These are phyloP conservation scores for Syncephalastrum racemosum DNA, from an alignment of 371 early-diverging fungal genomes.

Conservation along the genomic window DNA sequence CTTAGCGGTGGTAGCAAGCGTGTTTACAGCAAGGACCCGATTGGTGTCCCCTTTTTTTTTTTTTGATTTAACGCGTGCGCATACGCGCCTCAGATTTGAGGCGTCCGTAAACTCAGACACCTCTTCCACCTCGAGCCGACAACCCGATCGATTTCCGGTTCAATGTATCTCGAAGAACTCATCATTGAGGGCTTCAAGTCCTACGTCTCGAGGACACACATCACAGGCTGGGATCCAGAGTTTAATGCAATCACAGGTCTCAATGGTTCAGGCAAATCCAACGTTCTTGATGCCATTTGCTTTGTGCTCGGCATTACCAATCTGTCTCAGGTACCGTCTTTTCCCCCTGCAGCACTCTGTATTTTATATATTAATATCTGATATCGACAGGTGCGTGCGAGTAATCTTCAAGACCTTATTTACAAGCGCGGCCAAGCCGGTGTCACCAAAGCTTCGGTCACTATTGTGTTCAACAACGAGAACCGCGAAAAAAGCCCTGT, in stretches of 20 bases:
- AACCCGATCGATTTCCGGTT: background rate
- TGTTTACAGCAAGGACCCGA: too few species aligned
- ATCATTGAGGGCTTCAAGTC: constrained; percentile 98
- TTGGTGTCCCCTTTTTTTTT: too few species aligned
- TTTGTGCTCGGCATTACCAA: constrained; percentile 98
- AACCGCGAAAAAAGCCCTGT: constrained; percentile 86
- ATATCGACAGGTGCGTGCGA: constrained; percentile 82
- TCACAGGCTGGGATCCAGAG: constrained; percentile 94
- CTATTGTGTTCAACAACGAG: constrained; percentile 94
- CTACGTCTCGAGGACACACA: constrained; percentile 94
- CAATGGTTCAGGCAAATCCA: constrained; percentile 99
- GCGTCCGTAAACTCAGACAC: too few species aligned
- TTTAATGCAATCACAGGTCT: constrained; percentile 99
- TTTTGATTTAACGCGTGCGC: too few species aligned
- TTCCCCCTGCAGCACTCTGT: background rate
- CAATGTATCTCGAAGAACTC: constrained; percentile 93
- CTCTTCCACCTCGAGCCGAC: too few species aligned
- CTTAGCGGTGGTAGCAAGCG: too few species aligned
- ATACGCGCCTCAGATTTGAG: too few species aligned
- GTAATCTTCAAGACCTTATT: constrained; percentile 93
- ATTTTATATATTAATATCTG: too few species aligned
- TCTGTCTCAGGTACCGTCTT: constrained; percentile 66
- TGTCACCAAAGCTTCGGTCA: constrained; percentile 94
- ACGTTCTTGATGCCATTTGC: constrained; percentile 99
- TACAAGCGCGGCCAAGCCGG: constrained; percentile 99